A percentile compares a stretch with the other conserved stretches of the same genome.
Evolutionary conservation across 257 asterid species (phyloP).

Genomic region (Nyctanthes arbortristis): DNA sequence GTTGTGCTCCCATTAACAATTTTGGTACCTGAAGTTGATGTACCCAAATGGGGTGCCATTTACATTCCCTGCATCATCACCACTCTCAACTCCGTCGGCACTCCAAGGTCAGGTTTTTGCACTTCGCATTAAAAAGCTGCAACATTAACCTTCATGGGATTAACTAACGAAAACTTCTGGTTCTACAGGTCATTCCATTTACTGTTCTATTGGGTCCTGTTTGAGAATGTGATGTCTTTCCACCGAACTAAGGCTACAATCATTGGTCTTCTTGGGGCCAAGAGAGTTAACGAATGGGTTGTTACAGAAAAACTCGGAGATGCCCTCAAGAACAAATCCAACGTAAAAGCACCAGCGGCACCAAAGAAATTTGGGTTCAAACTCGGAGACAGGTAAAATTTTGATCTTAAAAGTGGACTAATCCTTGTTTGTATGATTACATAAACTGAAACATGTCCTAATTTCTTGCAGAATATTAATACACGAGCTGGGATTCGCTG

Average conservation of each 20-base stretch:
- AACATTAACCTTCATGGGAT: too few species aligned
- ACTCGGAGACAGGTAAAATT: conserved; percentile 68
- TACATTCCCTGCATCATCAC: conserved; percentile 92
- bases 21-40: conserved; percentile 53
- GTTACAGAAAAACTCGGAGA: conserved; percentile 98
- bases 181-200: conserved; percentile 79
- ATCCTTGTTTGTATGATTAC: too few species aligned
- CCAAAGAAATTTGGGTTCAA: conserved; percentile 45
- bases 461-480: conserved; percentile 53
- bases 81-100: conserved; percentile 81
- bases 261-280: conserved; percentile 84
- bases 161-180: neutral
- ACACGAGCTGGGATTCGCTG: conserved; percentile 78
- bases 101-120: conserved; percentile 65
- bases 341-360: conserved; percentile 32
- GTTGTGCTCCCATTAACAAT: conserved; percentile 50
- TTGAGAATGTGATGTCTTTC: conserved; percentile 93
- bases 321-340: conserved; percentile 60
- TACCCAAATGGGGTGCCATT: conserved; percentile 80
- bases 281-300: conserved; percentile 94
- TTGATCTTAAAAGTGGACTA: too few species aligned
- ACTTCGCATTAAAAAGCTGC: neutral
- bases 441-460: neutral
- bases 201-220: conserved; percentile 91
- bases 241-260: conserved; percentile 96